These are phyloP conservation scores for Chaetomiaceae sp. DNA, from an alignment of 2,329 filamentous ascomycete species.

Conservation along the genomic window DNA sequence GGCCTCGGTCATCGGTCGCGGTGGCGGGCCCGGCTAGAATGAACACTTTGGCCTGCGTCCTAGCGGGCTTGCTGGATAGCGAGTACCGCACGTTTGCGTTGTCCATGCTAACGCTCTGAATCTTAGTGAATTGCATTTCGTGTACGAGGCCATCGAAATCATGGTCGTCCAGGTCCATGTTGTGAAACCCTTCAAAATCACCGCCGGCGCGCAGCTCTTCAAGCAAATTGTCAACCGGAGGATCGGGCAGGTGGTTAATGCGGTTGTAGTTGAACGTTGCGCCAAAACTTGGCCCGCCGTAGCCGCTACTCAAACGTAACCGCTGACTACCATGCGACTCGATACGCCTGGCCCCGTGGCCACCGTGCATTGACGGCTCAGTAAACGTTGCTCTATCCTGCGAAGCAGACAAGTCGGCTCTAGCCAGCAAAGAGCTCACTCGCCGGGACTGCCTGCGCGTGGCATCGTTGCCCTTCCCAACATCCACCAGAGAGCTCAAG, in stretches of 20 bases:
- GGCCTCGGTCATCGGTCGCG: constrained; percentile 49
- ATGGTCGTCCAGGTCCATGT: constrained; percentile 68
- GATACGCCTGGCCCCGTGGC: constrained; percentile 52
- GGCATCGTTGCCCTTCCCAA: constrained; percentile 54
- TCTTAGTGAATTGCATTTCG: constrained; percentile 67
- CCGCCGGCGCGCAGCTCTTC: constrained; percentile 61
- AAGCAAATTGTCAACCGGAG: constrained; percentile 64
- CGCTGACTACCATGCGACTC: constrained; percentile 71
- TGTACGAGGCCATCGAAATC: constrained; percentile 66
- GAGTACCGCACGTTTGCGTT: constrained; percentile 59
- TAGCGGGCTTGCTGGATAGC: constrained; percentile 48
- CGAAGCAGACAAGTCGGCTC: constrained; percentile 80
- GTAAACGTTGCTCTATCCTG: constrained; percentile 77
- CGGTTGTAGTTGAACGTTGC: constrained; percentile 40
- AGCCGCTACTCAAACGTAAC: constrained; percentile 55
- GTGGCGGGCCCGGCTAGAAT: constrained; percentile 59
- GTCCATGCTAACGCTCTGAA: constrained; percentile 63
- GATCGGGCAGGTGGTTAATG: constrained; percentile 61
- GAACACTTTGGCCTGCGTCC: constrained; percentile 59
- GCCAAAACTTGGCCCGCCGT: constrained; percentile 35
- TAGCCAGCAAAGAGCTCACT: constrained; percentile 85
- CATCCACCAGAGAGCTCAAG: constrained; percentile 65
- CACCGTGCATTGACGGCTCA: constrained; percentile 51
- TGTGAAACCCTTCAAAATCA: constrained; percentile 64
- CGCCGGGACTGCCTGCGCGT: constrained; percentile 64